Percentiles rank a stretch among this genome's conserved stretches.
phyloP scores from a whole-genome alignment of 2,329 filamentous ascomycete species.

The Cercospora berteroae region DNA sequence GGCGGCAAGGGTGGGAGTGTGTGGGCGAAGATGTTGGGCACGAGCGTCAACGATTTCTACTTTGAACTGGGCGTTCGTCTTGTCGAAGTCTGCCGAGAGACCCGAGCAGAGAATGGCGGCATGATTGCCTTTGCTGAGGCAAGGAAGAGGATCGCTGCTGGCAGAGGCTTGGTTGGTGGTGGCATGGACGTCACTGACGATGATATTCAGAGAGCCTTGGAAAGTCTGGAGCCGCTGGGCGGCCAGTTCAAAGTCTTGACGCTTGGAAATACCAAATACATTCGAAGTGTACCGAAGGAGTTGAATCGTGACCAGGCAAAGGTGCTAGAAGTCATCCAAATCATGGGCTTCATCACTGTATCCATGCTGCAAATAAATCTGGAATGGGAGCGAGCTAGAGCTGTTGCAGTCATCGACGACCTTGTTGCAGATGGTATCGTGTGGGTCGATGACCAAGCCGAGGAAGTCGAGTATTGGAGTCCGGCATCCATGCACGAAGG shows the following conservation, averaged over 20 bases:
- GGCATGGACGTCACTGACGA: conserved; percentile 82
- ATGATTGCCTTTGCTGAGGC: conserved; percentile 83
- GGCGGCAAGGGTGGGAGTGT: conserved; percentile 63
- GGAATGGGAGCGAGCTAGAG: conserved; percentile 77
- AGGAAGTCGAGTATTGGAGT: conserved; percentile 93
- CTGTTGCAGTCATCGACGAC: conserved; percentile 88
- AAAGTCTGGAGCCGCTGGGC: conserved; percentile 80
- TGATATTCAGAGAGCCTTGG: conserved; percentile 85
- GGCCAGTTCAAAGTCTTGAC: conserved; percentile 81
- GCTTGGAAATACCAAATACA: conserved; percentile 81
- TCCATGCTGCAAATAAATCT: conserved; percentile 87
- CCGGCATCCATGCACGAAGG: conserved; percentile 64
- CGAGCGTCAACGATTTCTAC: conserved; percentile 96
- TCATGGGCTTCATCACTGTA: conserved; percentile 85
- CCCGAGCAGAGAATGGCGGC: conserved; percentile 86
- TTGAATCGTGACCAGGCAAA: conserved; percentile 91
- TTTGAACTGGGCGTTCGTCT: conserved; percentile 95
- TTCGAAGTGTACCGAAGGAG: conserved; percentile 90
- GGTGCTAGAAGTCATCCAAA: conserved; percentile 85
- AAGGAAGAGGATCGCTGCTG: conserved; percentile 68
- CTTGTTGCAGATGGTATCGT: conserved; percentile 83
- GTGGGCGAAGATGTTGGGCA: conserved; percentile 89
- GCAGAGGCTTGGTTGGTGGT: conserved; percentile 72
- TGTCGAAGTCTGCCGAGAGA: conserved; percentile 86
- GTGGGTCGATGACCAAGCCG: conserved; percentile 85